Percentiles rank a stretch among this genome's conserved stretches.
Conservation (phyloP, 1,284 basidiomycete species). For the Ceratobasidium sp. region DNA sequence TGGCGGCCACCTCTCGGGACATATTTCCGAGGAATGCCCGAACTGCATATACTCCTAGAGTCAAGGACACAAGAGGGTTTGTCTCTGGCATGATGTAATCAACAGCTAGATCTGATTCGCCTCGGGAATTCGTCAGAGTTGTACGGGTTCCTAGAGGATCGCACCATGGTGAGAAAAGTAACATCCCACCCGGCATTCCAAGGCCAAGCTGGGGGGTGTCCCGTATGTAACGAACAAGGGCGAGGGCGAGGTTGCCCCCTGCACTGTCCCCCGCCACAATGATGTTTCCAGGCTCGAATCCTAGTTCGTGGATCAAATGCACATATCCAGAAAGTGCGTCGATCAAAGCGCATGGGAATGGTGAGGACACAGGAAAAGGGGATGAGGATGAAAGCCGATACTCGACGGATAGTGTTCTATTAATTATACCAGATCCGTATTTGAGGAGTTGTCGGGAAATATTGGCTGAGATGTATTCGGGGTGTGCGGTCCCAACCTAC, state of each 20-base stretch:
- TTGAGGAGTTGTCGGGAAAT: slow-evolving; percentile 31
- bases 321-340: slow-evolving; percentile 68
- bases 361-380: slow-evolving; percentile 47
- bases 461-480: slow-evolving; percentile 28
- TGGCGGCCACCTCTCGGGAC: slow-evolving; percentile 46
- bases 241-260: slow-evolving; percentile 72
- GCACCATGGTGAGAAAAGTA: slow-evolving; percentile 65
- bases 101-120: slow-evolving; percentile 48
- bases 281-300: slow-evolving; percentile 61
- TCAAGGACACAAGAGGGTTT: background rate
- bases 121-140: slow-evolving; percentile 49
- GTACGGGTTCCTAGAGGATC: slow-evolving; percentile 54
- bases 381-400: slow-evolving; percentile 58
- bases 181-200: slow-evolving; percentile 60
- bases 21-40: background rate
- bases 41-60: background rate
- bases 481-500: slow-evolving; percentile 38
- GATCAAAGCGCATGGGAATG: slow-evolving; percentile 69
- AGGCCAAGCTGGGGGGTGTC: slow-evolving; percentile 47
- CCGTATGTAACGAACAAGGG: slow-evolving; percentile 60
- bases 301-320: slow-evolving; percentile 59
- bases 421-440: background rate
- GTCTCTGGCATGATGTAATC: background rate
- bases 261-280: slow-evolving; percentile 74
- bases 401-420: slow-evolving; percentile 55